Percentiles rank a stretch among this genome's conserved stretches.
phyloP scores from a whole-genome alignment of 108 stramenopile genomes.

The Nitzschia putrida region DNA sequence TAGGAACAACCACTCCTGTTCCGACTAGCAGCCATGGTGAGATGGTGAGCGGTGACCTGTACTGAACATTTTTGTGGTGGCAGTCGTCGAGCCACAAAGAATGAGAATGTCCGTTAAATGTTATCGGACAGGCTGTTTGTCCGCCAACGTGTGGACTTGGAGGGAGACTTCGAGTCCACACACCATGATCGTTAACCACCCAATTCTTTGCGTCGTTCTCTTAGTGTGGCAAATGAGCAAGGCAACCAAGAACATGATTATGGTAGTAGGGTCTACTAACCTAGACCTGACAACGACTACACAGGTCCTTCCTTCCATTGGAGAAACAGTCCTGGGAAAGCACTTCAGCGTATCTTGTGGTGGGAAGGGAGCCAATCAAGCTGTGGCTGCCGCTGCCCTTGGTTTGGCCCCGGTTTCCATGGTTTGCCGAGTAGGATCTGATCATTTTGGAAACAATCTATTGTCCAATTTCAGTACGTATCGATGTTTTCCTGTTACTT shows the following conservation, averaged over 20 bases:
- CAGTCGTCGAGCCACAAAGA: too few species aligned
- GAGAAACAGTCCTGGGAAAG: conserved; percentile 84
- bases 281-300: conserved; percentile 75
- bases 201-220: neutral
- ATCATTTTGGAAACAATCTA: conserved; percentile 62
- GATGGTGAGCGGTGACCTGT: too few species aligned
- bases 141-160: too few species aligned
- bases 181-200: too few species aligned
- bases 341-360: conserved; percentile 74
- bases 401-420: conserved; percentile 65
- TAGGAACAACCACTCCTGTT: too few species aligned
- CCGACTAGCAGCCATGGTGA: too few species aligned
- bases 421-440: conserved; percentile 78
- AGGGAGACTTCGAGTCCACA: too few species aligned
- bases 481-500: too few species aligned
- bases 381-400: conserved; percentile 78
- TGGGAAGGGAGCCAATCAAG: conserved; percentile 94
- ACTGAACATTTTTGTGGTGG: too few species aligned
- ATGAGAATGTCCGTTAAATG: too few species aligned
- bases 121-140: too few species aligned
- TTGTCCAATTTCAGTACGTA: conserved; percentile 47
- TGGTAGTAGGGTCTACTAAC: conserved; percentile 81
- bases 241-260: conserved; percentile 37
- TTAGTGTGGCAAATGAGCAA: conserved; percentile 4
- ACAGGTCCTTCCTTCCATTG: conserved; percentile 53